A percentile compares a stretch with the other conserved stretches of the same genome.
These are phyloP conservation scores for Cyberlindnera euphorbiiphila DNA, from an alignment of 805 yeast genomes.

Conservation along the genomic window DNA sequence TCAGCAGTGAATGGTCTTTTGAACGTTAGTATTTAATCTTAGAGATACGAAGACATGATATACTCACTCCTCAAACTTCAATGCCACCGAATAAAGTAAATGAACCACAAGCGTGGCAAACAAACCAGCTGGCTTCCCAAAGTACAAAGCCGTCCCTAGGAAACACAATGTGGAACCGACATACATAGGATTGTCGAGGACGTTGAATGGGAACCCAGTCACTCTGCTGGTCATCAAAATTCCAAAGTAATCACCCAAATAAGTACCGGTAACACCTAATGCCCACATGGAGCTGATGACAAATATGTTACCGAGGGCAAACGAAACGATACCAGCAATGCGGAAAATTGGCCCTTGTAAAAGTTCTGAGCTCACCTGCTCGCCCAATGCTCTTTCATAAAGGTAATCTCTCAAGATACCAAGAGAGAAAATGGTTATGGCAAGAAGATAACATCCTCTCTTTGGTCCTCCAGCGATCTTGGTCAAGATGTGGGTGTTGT, in stretches of 20 bases:
- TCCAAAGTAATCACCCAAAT: constrained; percentile 96
- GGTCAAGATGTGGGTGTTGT: constrained; percentile 71
- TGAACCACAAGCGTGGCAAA: constrained; percentile 68
- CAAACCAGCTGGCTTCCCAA: constrained; percentile 88
- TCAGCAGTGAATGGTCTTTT: constrained; percentile 79
- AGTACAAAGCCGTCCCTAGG: constrained; percentile 84
- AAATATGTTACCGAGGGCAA: constrained; percentile 71
- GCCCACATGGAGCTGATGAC: constrained; percentile 87
- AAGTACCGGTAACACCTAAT: constrained; percentile 93
- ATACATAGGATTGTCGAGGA: constrained; percentile 94
- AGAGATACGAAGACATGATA: background rate
- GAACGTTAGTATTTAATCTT: constrained; percentile 11
- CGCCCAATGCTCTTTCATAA: constrained; percentile 63
- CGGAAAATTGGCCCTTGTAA: constrained; percentile 41
- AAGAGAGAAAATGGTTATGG: constrained; percentile 75
- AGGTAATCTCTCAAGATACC: constrained; percentile 81
- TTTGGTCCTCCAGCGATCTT: constrained; percentile 65
- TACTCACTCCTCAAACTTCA: constrained; percentile 72
- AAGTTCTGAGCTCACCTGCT: constrained; percentile 64
- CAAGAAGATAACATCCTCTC: constrained; percentile 81
- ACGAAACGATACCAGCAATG: constrained; percentile 49
- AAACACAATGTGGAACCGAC: constrained; percentile 87
- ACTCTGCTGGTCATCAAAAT: constrained; percentile 89
- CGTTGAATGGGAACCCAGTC: constrained; percentile 88
- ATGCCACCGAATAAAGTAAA: constrained; percentile 78